phyloP scores from a whole-genome alignment of 2,329 filamentous ascomycete species.

The Clarireedia monteithiana region DNA sequence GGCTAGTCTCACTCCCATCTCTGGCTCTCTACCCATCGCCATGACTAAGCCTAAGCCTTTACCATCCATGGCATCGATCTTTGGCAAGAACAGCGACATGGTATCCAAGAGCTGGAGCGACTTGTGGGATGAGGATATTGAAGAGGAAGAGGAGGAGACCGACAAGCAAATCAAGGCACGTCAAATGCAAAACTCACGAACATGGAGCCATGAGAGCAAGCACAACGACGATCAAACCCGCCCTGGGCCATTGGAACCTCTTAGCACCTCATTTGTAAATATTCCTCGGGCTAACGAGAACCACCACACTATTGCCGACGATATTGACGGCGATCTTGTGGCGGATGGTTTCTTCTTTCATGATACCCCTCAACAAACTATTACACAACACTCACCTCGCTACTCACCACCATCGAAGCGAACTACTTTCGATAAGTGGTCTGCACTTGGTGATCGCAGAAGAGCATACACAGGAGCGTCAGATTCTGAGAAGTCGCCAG shows the following conservation, averaged over 20 bases:
- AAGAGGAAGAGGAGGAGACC: conserved; percentile 65
- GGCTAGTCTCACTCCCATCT: conserved; percentile 49
- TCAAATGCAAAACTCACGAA: conserved; percentile 58
- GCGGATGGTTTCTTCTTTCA: conserved; percentile 69
- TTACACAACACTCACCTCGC: conserved; percentile 30
- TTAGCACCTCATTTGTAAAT: conserved; percentile 44
- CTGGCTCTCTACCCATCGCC: conserved; percentile 68
- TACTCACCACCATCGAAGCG: conserved; percentile 62
- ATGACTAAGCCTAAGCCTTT: conserved; percentile 66
- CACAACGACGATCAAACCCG: conserved; percentile 40
- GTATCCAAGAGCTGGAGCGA: conserved; percentile 99
- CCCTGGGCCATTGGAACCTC: conserved; percentile 46
- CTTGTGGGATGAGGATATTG: conserved; percentile 88
- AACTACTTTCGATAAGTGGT: conserved; percentile 73
- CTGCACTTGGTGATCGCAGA: conserved; percentile 75
- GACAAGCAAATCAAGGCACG: conserved; percentile 51
- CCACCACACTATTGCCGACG: conserved; percentile 33
- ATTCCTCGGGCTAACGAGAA: conserved; percentile 34
- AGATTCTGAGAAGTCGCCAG: conserved; percentile 42
- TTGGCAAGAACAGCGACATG: conserved; percentile 66
- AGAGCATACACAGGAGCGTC: conserved; percentile 53
- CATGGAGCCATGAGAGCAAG: conserved; percentile 60
- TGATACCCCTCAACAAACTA: conserved; percentile 39
- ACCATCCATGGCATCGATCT: conserved; percentile 59
- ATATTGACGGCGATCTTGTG: conserved; percentile 57